Conservation (phyloP, 148 eudicot species). For the Mesembryanthemum crystallinum region DNA sequence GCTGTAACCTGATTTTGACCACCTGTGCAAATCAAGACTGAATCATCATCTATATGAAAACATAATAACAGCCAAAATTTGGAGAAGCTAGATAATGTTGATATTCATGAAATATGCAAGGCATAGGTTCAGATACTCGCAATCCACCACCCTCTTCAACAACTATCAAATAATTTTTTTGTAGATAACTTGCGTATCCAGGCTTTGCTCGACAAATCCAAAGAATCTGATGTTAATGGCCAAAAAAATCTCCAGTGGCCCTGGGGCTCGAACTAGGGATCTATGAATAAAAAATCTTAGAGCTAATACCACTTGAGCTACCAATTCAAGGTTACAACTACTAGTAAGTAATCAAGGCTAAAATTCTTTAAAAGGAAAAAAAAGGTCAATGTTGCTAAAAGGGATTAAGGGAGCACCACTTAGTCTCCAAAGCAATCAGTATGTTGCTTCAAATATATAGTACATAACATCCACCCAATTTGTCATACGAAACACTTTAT, state of each 20-base stretch:
- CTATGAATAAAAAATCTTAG: too few species aligned
- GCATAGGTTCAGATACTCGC: background rate
- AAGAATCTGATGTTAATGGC: too few species aligned
- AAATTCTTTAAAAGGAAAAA: background rate
- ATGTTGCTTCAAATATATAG: too few species aligned
- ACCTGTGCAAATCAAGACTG: conserved; percentile 46
- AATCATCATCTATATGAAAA: background rate
- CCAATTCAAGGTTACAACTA: too few species aligned
- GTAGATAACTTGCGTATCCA: background rate
- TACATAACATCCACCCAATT: background rate
- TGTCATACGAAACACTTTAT: background rate
- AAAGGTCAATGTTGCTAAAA: background rate
- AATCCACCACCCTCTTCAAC: background rate
- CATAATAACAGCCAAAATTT: background rate
- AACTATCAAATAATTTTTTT: background rate
- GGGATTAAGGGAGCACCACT: background rate
- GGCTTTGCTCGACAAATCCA: too few species aligned
- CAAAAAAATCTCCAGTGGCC: too few species aligned
- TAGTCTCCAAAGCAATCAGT: background rate
- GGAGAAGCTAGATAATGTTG: background rate
- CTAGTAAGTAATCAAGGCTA: too few species aligned
- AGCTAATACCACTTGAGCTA: too few species aligned
- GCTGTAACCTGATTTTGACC: conserved; percentile 88
- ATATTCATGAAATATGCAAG: background rate
- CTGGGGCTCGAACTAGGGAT: too few species aligned